These are phyloP conservation scores for Isatis lusitanica DNA, from an alignment of 441 rosid species.

Conservation along the genomic window DNA sequence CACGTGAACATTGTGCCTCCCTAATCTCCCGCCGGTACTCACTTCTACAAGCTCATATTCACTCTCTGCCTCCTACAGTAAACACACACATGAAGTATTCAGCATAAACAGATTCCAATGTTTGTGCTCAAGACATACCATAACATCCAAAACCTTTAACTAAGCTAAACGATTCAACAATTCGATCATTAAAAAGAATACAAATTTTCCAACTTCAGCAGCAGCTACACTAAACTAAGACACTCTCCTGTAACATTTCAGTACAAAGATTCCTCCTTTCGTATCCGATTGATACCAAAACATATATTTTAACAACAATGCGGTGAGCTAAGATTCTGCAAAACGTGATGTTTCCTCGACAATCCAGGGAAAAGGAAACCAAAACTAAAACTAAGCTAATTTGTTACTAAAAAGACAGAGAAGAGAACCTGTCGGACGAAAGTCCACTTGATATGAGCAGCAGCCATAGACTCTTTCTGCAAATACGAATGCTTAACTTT, in stretches of 20 bases:
- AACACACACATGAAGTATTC: background rate
- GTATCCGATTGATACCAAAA: background rate
- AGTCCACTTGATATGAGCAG: slow-evolving; percentile 95
- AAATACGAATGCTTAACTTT: slow-evolving; percentile 76
- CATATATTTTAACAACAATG: background rate
- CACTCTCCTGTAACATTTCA: background rate
- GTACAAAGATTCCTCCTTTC: background rate
- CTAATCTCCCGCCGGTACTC: slow-evolving; percentile 84
- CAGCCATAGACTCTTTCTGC: slow-evolving; percentile 70
- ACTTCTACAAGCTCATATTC: slow-evolving; percentile 80
- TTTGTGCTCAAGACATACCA: background rate
- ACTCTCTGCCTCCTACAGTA: slow-evolving; percentile 67
- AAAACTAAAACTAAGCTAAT: slow-evolving; percentile 4
- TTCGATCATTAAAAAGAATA: background rate
- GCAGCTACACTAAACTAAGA: background rate
- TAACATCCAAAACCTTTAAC: background rate
- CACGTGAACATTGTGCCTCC: slow-evolving; percentile 88
- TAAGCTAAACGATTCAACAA: too few relatives aligned
- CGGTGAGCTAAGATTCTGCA: background rate
- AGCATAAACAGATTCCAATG: background rate
- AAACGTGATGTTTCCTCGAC: background rate
- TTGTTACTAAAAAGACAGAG: background rate
- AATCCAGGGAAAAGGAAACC: background rate
- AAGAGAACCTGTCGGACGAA: slow-evolving; percentile 67
- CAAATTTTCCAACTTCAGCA: background rate